phyloP scores from a whole-genome alignment of 2,329 filamentous ascomycete species.

The Ceratocystis albifundus region DNA sequence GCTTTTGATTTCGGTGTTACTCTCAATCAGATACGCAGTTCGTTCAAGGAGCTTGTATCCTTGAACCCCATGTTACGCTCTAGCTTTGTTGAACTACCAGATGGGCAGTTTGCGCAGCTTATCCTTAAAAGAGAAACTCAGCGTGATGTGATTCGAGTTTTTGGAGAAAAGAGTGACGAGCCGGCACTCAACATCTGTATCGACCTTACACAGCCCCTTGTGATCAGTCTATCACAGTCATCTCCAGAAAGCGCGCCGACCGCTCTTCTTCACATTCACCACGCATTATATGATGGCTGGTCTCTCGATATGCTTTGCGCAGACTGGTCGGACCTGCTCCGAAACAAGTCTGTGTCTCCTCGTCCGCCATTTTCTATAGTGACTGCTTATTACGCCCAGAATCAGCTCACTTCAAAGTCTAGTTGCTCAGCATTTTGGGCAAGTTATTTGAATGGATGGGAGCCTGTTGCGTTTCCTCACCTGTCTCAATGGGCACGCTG shows the following conservation, averaged over 20 bases:
- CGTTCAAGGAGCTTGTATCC: constrained; percentile 40
- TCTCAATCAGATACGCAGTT: constrained; percentile 34
- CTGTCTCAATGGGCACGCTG: constrained; percentile 6
- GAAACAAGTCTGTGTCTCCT: constrained; percentile 25
- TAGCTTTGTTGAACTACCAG: constrained; percentile 52
- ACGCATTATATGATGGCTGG: constrained; percentile 90
- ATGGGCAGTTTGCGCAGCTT: constrained; percentile 46
- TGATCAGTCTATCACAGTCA: neutral
- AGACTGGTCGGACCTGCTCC: constrained; percentile 49
- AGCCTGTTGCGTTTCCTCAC: constrained; percentile 5
- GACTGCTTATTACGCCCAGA: constrained; percentile 35
- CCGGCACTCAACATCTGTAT: neutral
- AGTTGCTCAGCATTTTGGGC: constrained; percentile 14
- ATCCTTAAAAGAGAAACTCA: constrained; percentile 39
- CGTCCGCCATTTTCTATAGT: constrained; percentile 52
- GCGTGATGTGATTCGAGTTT: neutral
- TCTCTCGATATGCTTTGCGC: constrained; percentile 62
- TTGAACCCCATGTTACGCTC: constrained; percentile 59
- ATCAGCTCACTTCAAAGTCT: neutral
- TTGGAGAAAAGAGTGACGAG: neutral
- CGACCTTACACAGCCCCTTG: neutral
- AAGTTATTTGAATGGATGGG: constrained; percentile 8
- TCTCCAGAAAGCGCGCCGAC: constrained; percentile 20
- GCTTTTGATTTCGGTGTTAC: constrained; percentile 36
- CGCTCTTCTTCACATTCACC: constrained; percentile 54